Evolutionary conservation across 192 early-diverging fungal species (phyloP).

Genomic region (Backusella luteola): DNA sequence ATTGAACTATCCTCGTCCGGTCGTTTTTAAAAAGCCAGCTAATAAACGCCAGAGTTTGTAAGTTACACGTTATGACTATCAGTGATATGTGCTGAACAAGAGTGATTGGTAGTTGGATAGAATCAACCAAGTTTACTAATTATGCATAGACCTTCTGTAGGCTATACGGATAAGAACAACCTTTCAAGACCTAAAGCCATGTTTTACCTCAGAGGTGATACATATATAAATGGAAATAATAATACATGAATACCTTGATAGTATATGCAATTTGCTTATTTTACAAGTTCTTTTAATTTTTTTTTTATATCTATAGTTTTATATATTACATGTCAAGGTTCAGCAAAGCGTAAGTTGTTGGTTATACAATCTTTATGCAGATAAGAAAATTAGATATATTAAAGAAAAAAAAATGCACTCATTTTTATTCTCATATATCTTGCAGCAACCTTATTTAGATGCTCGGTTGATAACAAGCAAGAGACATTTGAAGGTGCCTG

Average conservation of each 20-base stretch:
- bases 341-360: constrained; percentile 10
- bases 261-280: background rate
- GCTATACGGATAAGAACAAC: background rate
- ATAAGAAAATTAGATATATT: background rate
- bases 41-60: background rate
- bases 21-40: constrained; percentile 19
- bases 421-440: background rate
- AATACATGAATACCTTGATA: background rate
- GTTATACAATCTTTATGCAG: background rate
- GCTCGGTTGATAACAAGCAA: background rate
- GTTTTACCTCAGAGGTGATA: constrained; percentile 28
- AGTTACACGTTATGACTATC: background rate
- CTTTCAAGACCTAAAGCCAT: constrained; percentile 11
- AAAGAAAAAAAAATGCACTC: background rate
- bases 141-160: background rate
- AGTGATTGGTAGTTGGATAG: background rate
- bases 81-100: background rate
- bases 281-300: background rate
- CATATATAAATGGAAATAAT: background rate
- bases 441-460: background rate
- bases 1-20: background rate
- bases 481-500: constrained; percentile 6
- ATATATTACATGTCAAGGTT: constrained; percentile 7
- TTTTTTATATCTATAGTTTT: constrained; percentile 5
- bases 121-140: background rate